These are phyloP conservation scores for Cladobotryum mycophilum DNA, from an alignment of 2,329 filamentous ascomycete species.

Conservation along the genomic window DNA sequence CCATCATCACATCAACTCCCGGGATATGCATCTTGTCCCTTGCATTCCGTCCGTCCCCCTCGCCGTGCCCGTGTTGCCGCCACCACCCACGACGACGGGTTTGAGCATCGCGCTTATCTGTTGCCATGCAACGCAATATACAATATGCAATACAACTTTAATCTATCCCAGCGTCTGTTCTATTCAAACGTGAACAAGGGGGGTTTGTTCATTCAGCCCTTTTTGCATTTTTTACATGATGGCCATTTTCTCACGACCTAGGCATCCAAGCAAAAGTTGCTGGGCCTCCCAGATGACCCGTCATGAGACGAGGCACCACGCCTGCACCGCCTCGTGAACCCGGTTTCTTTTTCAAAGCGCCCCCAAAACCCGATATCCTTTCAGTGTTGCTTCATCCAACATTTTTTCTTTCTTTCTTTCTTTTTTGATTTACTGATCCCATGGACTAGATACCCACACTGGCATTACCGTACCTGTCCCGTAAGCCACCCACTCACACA, in stretches of 20 bases:
- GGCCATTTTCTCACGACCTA: neutral
- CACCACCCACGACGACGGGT: slow-evolving; percentile 3
- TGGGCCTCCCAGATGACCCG: slow-evolving; percentile 6
- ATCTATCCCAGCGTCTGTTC: too few species aligned
- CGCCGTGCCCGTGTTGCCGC: neutral
- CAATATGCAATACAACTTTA: neutral
- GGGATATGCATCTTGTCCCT: slow-evolving; percentile 11
- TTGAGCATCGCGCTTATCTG: slow-evolving; percentile 3
- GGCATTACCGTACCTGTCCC: slow-evolving; percentile 4
- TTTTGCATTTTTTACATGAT: neutral
- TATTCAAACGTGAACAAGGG: too few species aligned
- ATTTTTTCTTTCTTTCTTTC: too few species aligned
- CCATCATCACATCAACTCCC: neutral
- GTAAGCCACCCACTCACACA: slow-evolving; percentile 5
- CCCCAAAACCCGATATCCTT: neutral
- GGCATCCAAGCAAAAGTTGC: neutral
- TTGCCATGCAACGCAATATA: neutral
- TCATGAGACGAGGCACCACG: slow-evolving; percentile 7
- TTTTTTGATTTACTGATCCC: neutral
- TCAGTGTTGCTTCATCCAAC: neutral
- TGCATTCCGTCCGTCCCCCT: slow-evolving; percentile 8
- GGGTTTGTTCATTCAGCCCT: neutral
- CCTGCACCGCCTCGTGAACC: slow-evolving; percentile 11
- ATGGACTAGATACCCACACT: slow-evolving; percentile 1
- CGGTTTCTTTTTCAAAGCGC: neutral